These are phyloP conservation scores for Wickerhamomyces subpelliculosus DNA, from an alignment of 805 yeast species.

Conservation along the genomic window DNA sequence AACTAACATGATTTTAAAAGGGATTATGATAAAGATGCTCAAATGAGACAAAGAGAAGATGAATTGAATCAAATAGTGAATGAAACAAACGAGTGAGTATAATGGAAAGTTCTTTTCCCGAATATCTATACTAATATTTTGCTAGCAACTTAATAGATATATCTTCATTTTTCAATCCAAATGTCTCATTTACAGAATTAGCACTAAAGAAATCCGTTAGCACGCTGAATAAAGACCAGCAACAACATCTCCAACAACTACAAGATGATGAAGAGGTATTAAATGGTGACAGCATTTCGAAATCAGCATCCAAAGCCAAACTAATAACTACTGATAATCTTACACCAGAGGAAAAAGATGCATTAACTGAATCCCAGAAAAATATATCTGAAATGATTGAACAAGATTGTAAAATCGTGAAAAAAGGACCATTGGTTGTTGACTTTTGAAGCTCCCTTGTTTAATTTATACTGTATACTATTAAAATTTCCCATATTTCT, in stretches of 20 bases:
- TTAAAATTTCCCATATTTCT: too few species aligned
- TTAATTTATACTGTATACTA: neutral
- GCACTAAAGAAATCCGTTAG: constrained; percentile 7
- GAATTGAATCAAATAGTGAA: constrained; percentile 40
- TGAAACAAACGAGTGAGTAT: constrained; percentile 25
- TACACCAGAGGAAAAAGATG: neutral
- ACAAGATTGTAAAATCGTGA: constrained; percentile 7
- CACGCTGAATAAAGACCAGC: neutral
- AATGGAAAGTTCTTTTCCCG: too few species aligned
- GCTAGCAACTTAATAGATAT: constrained; percentile 13
- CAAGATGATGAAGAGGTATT: too few species aligned
- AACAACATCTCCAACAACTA: too few species aligned
- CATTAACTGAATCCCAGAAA: neutral
- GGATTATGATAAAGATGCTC: constrained; percentile 18
- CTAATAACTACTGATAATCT: neutral
- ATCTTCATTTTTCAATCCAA: constrained; percentile 13
- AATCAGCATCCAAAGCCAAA: too few species aligned
- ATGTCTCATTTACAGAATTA: constrained; percentile 2
- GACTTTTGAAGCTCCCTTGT: constrained; percentile 5
- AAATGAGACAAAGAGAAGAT: constrained; percentile 30
- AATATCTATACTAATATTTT: neutral
- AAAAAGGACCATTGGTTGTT: constrained; percentile 16
- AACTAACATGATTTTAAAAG: too few species aligned
- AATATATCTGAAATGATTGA: constrained; percentile 7
- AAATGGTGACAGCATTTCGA: too few species aligned